Percentiles rank a stretch among this genome's conserved stretches.
Conservation (phyloP, 2,329 filamentous ascomycete genomes). For the Neopestalotiopsis clavispora region DNA sequence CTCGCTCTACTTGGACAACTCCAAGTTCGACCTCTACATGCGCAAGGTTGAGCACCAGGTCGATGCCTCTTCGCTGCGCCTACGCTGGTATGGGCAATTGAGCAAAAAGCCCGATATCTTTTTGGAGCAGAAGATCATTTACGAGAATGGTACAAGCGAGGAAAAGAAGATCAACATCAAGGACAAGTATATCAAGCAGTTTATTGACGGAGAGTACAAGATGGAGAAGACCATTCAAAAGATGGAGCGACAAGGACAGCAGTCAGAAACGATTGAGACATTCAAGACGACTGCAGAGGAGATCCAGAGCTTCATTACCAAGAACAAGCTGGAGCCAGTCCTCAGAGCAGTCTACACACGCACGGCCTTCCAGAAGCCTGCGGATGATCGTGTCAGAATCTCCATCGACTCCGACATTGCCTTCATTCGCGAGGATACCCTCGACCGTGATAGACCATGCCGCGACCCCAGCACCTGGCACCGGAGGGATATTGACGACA, state of each 20-base stretch:
- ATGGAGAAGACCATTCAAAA: slow-evolving; percentile 91
- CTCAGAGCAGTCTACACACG: slow-evolving; percentile 91
- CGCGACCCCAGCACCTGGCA: slow-evolving; percentile 91
- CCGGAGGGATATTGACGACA: slow-evolving; percentile 84
- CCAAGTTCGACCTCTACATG: slow-evolving; percentile 83
- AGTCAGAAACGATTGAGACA: slow-evolving; percentile 67
- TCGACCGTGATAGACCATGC: slow-evolving; percentile 85
- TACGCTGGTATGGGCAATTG: slow-evolving; percentile 92
- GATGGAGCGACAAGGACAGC: slow-evolving; percentile 77
- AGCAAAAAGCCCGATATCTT: slow-evolving; percentile 78
- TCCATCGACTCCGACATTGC: slow-evolving; percentile 92
- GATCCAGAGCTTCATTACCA: slow-evolving; percentile 80
- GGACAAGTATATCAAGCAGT: slow-evolving; percentile 89
- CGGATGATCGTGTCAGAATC: slow-evolving; percentile 87
- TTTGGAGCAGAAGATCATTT: slow-evolving; percentile 87
- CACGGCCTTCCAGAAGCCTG: slow-evolving; percentile 94
- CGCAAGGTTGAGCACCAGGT: slow-evolving; percentile 79
- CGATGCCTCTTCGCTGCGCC: slow-evolving; percentile 80
- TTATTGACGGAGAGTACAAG: slow-evolving; percentile 84
- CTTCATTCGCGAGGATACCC: slow-evolving; percentile 78
- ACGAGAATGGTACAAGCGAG: slow-evolving; percentile 75
- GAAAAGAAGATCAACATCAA: slow-evolving; percentile 87
- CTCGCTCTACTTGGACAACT: slow-evolving; percentile 93
- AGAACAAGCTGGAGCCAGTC: slow-evolving; percentile 80
- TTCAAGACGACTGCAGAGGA: slow-evolving; percentile 75